phyloP scores from a whole-genome alignment of 192 early-diverging fungal species.

The Dimargaris cristalligena region DNA sequence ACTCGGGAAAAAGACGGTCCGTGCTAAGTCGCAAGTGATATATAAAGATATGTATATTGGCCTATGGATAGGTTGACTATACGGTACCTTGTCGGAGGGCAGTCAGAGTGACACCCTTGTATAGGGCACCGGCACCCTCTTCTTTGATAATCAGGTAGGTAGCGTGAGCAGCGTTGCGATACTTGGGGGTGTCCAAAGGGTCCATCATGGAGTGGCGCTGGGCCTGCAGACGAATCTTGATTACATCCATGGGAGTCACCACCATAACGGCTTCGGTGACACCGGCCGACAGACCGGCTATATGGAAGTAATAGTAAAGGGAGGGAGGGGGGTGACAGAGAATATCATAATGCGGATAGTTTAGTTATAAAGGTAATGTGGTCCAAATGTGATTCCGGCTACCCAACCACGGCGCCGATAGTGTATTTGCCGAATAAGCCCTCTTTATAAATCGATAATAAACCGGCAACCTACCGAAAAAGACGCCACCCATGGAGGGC shows the following conservation, averaged over 20 bases:
- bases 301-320: too few species aligned
- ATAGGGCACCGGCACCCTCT: constrained; percentile 73
- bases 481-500: constrained; percentile 49
- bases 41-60: too few species aligned
- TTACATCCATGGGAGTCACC: constrained; percentile 97
- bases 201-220: constrained; percentile 92
- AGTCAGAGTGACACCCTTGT: constrained; percentile 88
- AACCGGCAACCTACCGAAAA: constrained; percentile 54
- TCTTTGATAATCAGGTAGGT: constrained; percentile 83
- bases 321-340: too few species aligned
- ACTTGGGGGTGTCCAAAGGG: constrained; percentile 91
- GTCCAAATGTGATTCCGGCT: too few species aligned
- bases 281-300: constrained; percentile 83
- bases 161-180: constrained; percentile 84
- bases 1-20: too few species aligned
- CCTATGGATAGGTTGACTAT: too few species aligned
- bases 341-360: too few species aligned
- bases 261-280: constrained; percentile 85
- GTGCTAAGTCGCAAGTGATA: too few species aligned
- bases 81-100: constrained; percentile 78
- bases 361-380: too few species aligned
- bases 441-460: too few species aligned
- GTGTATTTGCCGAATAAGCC: too few species aligned
- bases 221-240: constrained; percentile 96
- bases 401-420: too few species aligned